A percentile compares a stretch with the other conserved stretches of the same genome.
phyloP scores from a whole-genome alignment of 768 basidiomycete genomes.

The Gyrodon lividus region DNA sequence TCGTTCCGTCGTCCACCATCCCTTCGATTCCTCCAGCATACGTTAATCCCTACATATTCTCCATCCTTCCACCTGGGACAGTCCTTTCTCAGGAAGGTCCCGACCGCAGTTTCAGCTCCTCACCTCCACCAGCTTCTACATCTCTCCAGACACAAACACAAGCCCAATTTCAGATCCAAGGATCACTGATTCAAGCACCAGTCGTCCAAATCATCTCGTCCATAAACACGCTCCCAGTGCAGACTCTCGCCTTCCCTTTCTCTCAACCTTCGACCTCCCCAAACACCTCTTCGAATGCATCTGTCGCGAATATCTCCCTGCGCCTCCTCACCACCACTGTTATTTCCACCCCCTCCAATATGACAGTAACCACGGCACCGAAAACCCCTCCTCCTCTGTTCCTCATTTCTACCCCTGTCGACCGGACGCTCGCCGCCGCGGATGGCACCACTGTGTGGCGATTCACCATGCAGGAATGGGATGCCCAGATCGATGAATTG shows the following conservation, averaged over 20 bases:
- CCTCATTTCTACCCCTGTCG: conserved; percentile 71
- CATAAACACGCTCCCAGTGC: conserved; percentile 57
- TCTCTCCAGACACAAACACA: conserved; percentile 15
- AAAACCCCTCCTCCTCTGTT: conserved; percentile 44
- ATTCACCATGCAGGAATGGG: conserved; percentile 69
- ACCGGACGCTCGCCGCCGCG: conserved; percentile 57
- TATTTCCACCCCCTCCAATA: conserved; percentile 49
- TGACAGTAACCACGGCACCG: conserved; percentile 14
- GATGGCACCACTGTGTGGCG: conserved; percentile 84
- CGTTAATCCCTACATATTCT: conserved; percentile 75
- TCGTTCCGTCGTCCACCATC: conserved; percentile 62
- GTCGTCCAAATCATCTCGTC: conserved; percentile 73
- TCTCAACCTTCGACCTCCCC: conserved; percentile 29
- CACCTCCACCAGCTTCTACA: conserved; percentile 10
- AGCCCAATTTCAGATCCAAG: conserved; percentile 22
- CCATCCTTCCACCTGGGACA: conserved; percentile 69
- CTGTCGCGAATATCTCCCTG: conserved; percentile 38
- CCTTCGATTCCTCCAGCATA: conserved; percentile 50
- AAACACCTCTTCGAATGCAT: not conserved
- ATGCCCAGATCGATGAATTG: conserved; percentile 82
- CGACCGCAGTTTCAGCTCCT: conserved; percentile 16
- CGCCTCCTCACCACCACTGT: conserved; percentile 48
- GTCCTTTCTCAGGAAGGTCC: conserved; percentile 36
- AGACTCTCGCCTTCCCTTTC: conserved; percentile 68
- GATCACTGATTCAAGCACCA: conserved; percentile 50